Conservation (phyloP, 2,329 filamentous ascomycete genomes). For the Claviceps pusilla region DNA sequence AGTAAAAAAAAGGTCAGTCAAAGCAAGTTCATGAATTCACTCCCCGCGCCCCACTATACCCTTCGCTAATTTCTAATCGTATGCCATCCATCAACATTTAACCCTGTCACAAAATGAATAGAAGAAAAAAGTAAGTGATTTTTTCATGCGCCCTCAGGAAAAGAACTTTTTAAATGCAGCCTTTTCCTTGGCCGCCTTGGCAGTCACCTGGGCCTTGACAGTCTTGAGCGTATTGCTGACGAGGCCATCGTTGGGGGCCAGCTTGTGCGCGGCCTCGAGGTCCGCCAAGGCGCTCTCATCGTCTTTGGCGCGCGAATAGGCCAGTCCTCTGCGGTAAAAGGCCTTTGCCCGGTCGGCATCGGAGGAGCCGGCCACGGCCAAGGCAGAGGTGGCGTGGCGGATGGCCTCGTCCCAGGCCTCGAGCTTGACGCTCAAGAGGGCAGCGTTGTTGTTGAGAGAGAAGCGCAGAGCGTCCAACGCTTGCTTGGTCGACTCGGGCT, state of each 20-base stretch:
- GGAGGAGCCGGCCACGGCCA: conserved; percentile 49
- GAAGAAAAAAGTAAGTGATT: too few relatives aligned
- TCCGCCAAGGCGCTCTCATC: conserved; percentile 67
- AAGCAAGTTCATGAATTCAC: not conserved
- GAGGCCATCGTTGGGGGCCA: conserved; percentile 61
- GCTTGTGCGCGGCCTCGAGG: conserved; percentile 58
- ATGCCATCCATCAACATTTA: not conserved
- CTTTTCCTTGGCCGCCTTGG: conserved; percentile 74
- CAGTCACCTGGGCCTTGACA: conserved; percentile 64
- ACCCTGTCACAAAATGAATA: not conserved
- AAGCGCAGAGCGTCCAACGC: conserved; percentile 64
- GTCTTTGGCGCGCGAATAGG: conserved; percentile 63
- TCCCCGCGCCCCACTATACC: not conserved
- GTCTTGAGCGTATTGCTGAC: conserved; percentile 58
- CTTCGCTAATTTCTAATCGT: not conserved
- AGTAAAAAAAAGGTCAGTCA: not conserved
- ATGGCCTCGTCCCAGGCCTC: conserved; percentile 54
- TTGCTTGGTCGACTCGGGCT: conserved; percentile 50
- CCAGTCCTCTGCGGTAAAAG: conserved; percentile 65
- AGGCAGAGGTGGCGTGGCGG: conserved; percentile 55
- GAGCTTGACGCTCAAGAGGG: conserved; percentile 73
- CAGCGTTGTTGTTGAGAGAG: conserved; percentile 74
- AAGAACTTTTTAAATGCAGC: conserved; percentile 90
- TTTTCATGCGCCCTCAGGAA: conserved; percentile 20
- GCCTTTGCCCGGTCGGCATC: conserved; percentile 81